These are phyloP conservation scores for Trichaptum fuscoviolaceum DNA, from an alignment of 768 basidiomycete species.

Conservation along the genomic window DNA sequence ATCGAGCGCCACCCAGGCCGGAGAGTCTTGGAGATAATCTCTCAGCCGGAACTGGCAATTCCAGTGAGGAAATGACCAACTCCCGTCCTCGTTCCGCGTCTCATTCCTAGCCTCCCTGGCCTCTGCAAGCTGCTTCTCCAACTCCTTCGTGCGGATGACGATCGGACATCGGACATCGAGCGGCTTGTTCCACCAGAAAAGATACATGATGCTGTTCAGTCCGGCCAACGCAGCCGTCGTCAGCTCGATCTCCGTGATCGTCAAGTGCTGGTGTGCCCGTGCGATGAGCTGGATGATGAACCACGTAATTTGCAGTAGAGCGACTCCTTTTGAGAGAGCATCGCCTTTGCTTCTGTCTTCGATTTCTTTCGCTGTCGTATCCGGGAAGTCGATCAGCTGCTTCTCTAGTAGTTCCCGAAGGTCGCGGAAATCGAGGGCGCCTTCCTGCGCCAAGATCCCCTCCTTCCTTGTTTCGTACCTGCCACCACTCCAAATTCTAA, in stretches of 20 bases:
- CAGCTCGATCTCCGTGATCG: neutral
- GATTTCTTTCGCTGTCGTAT: neutral
- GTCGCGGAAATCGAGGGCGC: neutral
- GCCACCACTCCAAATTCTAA: neutral
- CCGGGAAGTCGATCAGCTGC: neutral
- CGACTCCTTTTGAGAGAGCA: neutral
- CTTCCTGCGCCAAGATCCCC: neutral
- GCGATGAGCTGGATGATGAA: neutral
- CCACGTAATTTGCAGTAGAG: neutral
- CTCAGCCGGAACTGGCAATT: no score
- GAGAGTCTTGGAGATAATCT: neutral
- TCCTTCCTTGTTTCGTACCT: neutral
- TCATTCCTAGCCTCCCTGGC: no score
- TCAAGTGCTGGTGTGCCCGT: neutral
- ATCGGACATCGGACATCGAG: slow-evolving; percentile 5
- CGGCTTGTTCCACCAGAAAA: slow-evolving; percentile 10
- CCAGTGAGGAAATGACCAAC: neutral
- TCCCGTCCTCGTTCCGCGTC: no score
- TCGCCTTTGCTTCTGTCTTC: neutral
- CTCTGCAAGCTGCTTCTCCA: neutral
- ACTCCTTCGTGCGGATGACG: neutral
- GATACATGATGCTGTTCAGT: slow-evolving; percentile 9
- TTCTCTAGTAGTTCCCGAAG: neutral
- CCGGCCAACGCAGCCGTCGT: neutral
- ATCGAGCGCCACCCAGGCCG: no score